Conservation (phyloP, 2,329 filamentous ascomycete species). For the Thielaviopsis euricoi region DNA sequence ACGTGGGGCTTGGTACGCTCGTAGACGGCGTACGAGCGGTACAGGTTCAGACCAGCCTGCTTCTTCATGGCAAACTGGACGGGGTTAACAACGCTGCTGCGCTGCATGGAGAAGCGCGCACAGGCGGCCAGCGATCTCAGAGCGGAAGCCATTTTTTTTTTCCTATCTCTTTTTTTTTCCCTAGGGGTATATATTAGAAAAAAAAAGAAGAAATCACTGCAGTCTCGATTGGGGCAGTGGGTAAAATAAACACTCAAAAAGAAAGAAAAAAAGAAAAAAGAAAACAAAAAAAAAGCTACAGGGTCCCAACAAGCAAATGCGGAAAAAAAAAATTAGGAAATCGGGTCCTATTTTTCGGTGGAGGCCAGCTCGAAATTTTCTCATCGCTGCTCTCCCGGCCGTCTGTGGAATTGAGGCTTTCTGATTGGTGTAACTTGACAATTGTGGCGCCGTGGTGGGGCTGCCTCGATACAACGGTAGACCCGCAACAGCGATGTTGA, state of each 20-base stretch:
- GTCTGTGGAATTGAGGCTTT: not conserved
- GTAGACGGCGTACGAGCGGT: constrained; percentile 52
- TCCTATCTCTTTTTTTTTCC: not conserved
- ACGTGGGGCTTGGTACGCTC: constrained; percentile 93
- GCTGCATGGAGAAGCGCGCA: constrained; percentile 56
- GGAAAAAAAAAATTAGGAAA: not conserved
- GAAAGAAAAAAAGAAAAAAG: not conserved
- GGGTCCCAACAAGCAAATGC: not conserved
- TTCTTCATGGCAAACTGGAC: constrained; percentile 53
- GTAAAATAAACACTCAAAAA: constrained; percentile 1
- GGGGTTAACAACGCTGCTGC: constrained; percentile 54
- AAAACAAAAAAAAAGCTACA: not conserved
- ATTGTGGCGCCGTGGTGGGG: constrained; percentile 1
- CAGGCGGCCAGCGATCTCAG: constrained; percentile 65
- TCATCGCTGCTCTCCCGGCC: not conserved
- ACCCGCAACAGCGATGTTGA: constrained; percentile 1
- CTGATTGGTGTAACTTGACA: not conserved
- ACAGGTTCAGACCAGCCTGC: constrained; percentile 48
- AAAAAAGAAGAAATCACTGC: not conserved
- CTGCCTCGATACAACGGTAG: not conserved
- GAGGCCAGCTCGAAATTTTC: constrained; percentile 9
- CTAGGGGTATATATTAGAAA: not conserved
- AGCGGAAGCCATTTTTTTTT: constrained; percentile 57
- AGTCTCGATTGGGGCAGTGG: not conserved
- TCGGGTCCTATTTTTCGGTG: not conserved